These are phyloP conservation scores for Rhynchosporium agropyri DNA, from an alignment of 2,329 filamentous ascomycete species.

Conservation along the genomic window DNA sequence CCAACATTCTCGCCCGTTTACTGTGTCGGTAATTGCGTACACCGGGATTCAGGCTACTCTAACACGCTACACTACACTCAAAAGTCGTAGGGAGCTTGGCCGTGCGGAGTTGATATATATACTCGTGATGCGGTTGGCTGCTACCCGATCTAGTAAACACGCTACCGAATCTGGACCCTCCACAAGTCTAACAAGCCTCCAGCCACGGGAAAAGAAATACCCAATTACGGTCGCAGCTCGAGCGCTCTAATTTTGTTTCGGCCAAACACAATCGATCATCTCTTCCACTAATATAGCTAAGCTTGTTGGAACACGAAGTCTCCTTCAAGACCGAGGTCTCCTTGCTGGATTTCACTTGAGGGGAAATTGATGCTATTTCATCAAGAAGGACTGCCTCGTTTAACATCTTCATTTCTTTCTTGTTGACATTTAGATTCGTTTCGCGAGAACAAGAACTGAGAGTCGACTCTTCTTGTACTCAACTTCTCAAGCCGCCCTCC, in stretches of 20 bases:
- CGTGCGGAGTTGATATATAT: background rate
- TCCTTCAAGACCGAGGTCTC: conserved; percentile 3
- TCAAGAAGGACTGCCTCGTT: background rate
- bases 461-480: background rate
- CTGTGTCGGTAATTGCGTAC: too few relatives aligned
- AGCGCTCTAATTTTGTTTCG: background rate
- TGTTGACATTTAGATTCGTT: background rate
- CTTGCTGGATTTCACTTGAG: background rate
- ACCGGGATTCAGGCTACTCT: too few relatives aligned
- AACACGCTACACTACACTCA: background rate
- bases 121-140: conserved; percentile 2
- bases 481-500: background rate
- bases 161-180: background rate
- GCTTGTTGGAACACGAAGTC: background rate
- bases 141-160: background rate
- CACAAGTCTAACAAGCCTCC: background rate
- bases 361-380: background rate
- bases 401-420: background rate
- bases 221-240: background rate
- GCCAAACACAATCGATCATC: background rate
- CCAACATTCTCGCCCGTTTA: too few relatives aligned
- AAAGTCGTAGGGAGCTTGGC: background rate
- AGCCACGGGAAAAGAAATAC: background rate
- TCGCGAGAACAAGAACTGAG: background rate
- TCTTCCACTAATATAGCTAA: background rate